phyloP scores from a whole-genome alignment of 1,284 basidiomycete genomes.

The Papiliotrema laurentii region DNA sequence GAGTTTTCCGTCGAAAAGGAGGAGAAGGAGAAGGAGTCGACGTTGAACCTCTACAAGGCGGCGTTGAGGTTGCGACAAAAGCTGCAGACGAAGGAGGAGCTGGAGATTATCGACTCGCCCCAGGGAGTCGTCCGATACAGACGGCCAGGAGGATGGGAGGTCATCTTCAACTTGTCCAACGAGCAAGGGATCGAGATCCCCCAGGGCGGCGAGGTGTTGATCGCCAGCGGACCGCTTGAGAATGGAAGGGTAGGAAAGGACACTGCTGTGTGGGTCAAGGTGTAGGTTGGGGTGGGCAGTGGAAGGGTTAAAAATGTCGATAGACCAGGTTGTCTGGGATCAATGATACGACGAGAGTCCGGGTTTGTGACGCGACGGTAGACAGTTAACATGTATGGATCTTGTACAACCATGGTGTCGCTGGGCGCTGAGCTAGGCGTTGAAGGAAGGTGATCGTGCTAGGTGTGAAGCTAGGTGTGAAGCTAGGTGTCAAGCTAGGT shows the following conservation, averaged over 20 bases:
- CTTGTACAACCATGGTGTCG: no score
- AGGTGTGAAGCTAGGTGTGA: no score
- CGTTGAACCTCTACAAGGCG: constrained; percentile 32
- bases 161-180: constrained; percentile 23
- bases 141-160: constrained; percentile 39
- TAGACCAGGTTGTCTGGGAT: no score
- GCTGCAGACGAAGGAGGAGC: constrained; percentile 29
- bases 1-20: constrained; percentile 27
- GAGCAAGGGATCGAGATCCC: constrained; percentile 20
- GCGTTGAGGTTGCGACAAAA: constrained; percentile 23
- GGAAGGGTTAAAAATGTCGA: no score
- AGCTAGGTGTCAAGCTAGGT: no score
- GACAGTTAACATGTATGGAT: no score
- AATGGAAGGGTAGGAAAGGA: constrained; percentile 10
- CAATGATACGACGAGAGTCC: no score
- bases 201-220: constrained; percentile 20
- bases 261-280: background rate
- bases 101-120: constrained; percentile 30
- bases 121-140: constrained; percentile 26
- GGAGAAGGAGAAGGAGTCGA: constrained; percentile 25
- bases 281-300: no score
- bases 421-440: no score
- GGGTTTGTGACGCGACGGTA: no score
- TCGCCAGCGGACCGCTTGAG: constrained; percentile 11
- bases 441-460: no score